phyloP scores from a whole-genome alignment of 805 yeast species.

The Saccharomyces paradoxus region DNA sequence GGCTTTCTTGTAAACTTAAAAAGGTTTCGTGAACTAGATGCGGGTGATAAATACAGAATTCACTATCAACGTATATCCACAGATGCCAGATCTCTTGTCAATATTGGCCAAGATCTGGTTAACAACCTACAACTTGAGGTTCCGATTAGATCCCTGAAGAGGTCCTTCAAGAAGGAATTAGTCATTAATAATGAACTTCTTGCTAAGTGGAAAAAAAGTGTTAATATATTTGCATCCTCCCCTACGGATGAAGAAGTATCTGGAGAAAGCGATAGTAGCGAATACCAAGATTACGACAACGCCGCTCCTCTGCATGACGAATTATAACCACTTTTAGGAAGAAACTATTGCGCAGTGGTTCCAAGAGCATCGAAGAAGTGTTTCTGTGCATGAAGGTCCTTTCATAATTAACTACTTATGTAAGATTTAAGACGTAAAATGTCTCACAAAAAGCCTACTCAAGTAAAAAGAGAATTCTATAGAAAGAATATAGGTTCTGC shows the following conservation, averaged over 20 bases:
- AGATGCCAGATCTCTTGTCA: slow-evolving; percentile 71
- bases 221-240: background rate
- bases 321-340: background rate
- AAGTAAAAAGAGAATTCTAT: background rate
- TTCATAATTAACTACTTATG: background rate
- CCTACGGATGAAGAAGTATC: background rate
- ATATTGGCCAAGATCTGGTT: slow-evolving; percentile 89
- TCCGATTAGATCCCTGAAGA: slow-evolving; percentile 12
- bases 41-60: slow-evolving; percentile 74
- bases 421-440: background rate
- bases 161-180: background rate
- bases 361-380: background rate
- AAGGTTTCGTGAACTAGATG: slow-evolving; percentile 52
- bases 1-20: slow-evolving; percentile 71
- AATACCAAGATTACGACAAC: background rate
- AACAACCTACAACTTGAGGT: slow-evolving; percentile 67
- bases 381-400: background rate
- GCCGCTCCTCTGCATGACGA: slow-evolving; percentile 3
- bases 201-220: background rate
- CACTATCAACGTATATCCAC: slow-evolving; percentile 78
- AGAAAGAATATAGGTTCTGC: background rate
- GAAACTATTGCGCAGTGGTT: background rate
- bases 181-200: background rate
- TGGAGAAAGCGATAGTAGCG: background rate
- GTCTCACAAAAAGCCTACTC: background rate